Conservation (phyloP, 495 filamentous ascomycete species). For the Bombardia bombarda region DNA sequence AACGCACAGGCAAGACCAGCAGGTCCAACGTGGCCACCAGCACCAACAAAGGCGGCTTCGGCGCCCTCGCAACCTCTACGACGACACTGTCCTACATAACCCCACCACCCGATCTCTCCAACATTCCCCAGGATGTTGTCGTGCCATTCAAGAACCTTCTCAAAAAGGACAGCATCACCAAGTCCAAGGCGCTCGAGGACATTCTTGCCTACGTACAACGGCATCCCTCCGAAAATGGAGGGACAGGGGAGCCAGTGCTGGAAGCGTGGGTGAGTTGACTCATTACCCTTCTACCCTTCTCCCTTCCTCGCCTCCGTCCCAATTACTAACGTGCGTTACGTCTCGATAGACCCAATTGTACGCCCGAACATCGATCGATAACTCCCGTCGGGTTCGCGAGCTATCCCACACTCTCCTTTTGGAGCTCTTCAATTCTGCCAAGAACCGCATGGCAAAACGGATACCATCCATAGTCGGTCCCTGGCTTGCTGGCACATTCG, state of each 20-base stretch:
- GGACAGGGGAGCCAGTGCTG: conserved; percentile 66
- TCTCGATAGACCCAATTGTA: conserved; percentile 72
- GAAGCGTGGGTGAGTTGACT: conserved; percentile 75
- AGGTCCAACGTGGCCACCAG: no score
- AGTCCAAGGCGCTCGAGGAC: conserved; percentile 88
- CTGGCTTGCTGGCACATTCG: conserved; percentile 84
- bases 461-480: conserved; percentile 69
- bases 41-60: no score
- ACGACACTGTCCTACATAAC: conserved; percentile 71
- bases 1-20: no score
- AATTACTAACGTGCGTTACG: neutral
- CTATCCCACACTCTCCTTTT: conserved; percentile 70
- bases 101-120: conserved; percentile 74
- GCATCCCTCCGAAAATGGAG: conserved; percentile 39
- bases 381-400: conserved; percentile 78
- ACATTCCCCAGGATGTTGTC: conserved; percentile 69
- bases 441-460: conserved; percentile 71
- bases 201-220: conserved; percentile 54
- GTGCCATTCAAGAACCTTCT: conserved; percentile 86
- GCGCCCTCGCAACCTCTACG: conserved; percentile 33
- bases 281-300: neutral
- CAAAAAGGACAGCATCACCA: conserved; percentile 90
- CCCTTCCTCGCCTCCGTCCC: neutral
- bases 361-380: conserved; percentile 80
- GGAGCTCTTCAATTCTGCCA: conserved; percentile 58